A percentile compares a stretch with the other conserved stretches of the same genome.
These are phyloP conservation scores for Starmerella bombi DNA, from an alignment of 805 yeast species.

Conservation along the genomic window DNA sequence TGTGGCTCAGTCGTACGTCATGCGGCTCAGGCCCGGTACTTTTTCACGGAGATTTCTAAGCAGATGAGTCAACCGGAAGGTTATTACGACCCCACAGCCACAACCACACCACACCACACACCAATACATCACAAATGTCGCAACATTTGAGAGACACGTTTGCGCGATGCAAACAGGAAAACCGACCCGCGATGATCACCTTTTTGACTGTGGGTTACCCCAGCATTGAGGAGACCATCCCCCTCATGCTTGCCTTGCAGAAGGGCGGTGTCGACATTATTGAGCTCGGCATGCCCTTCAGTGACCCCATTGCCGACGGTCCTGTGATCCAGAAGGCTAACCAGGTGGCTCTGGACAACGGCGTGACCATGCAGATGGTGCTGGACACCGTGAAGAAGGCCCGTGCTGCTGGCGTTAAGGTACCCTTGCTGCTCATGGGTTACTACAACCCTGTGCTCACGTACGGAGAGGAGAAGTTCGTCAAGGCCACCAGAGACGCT, in stretches of 20 bases:
- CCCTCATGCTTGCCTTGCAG: slow-evolving; percentile 76
- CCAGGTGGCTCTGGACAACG: slow-evolving; percentile 61
- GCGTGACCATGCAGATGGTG: slow-evolving; percentile 56
- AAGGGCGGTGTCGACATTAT: slow-evolving; percentile 91
- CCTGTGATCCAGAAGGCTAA: slow-evolving; percentile 91
- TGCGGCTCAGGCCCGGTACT: too few species aligned
- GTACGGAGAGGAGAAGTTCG: slow-evolving; percentile 78
- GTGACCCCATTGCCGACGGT: slow-evolving; percentile 98
- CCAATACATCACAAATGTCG: slow-evolving; percentile 36
- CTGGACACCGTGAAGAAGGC: slow-evolving; percentile 64
- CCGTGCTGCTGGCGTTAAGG: slow-evolving; percentile 66
- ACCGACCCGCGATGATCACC: slow-evolving; percentile 79
- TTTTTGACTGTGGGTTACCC: slow-evolving; percentile 95
- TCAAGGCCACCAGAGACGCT: slow-evolving; percentile 63
- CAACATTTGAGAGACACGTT: slow-evolving; percentile 46
- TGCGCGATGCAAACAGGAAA: slow-evolving; percentile 43
- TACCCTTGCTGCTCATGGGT: slow-evolving; percentile 92
- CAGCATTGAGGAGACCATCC: slow-evolving; percentile 71
- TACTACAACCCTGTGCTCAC: slow-evolving; percentile 87
- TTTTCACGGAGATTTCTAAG: too few species aligned
- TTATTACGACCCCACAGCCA: too few species aligned
- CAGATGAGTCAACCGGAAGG: too few species aligned
- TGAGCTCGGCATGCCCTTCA: slow-evolving; percentile 90
- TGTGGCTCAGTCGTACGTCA: too few species aligned
- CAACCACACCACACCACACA: too few species aligned